phyloP scores from a whole-genome alignment of 495 filamentous ascomycete species.

The Acidomyces sp. region DNA sequence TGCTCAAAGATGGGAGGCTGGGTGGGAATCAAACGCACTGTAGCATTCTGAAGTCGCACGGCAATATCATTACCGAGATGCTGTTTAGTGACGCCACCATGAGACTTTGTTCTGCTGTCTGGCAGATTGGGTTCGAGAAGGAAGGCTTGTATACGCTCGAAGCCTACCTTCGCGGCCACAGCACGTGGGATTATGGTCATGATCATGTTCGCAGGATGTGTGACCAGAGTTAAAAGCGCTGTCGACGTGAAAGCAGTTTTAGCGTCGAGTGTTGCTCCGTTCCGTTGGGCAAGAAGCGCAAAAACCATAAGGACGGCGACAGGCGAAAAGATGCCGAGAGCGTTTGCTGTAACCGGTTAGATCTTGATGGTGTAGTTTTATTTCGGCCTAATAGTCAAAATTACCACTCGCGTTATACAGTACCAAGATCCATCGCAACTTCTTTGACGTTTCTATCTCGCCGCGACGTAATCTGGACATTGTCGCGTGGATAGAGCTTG shows the following conservation, averaged over 20 bases:
- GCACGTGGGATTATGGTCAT: slow-evolving; percentile 44
- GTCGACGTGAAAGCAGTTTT: slow-evolving; percentile 45
- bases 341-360: neutral
- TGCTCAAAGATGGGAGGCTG: neutral
- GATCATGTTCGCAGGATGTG: slow-evolving; percentile 41
- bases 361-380: neutral
- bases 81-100: slow-evolving; percentile 26
- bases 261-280: slow-evolving; percentile 32
- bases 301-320: neutral
- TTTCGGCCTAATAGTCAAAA: too few relatives aligned
- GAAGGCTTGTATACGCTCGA: slow-evolving; percentile 47
- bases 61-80: slow-evolving; percentile 32
- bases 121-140: too few relatives aligned
- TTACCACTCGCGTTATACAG: neutral
- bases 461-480: neutral
- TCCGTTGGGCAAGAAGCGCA: neutral
- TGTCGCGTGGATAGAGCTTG: neutral
- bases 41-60: too few relatives aligned
- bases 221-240: slow-evolving; percentile 46
- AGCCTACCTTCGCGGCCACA: slow-evolving; percentile 42
- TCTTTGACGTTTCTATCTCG: neutral
- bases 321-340: neutral
- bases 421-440: neutral
- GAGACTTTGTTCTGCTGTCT: slow-evolving; percentile 45
- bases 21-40: neutral